A percentile compares a stretch with the other conserved stretches of the same genome.
These are phyloP conservation scores for Aspergillus candidus DNA, from an alignment of 2,329 filamentous ascomycete species.

Conservation along the genomic window DNA sequence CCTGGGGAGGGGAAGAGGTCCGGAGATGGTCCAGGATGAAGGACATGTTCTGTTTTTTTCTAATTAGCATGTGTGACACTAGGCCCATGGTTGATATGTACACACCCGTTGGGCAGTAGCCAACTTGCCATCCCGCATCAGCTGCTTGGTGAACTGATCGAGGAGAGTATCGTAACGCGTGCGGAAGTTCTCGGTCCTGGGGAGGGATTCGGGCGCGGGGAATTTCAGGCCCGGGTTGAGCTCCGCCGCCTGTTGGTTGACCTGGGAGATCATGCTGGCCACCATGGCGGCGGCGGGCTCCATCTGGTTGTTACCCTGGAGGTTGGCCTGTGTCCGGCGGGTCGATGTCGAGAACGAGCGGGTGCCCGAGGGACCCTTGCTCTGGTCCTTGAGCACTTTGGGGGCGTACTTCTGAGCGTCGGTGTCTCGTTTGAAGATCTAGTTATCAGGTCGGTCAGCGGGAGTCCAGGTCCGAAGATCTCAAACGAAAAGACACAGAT, in stretches of 20 bases:
- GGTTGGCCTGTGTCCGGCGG: slow-evolving; percentile 30
- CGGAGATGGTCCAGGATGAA: slow-evolving; percentile 76
- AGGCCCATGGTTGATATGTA: background rate
- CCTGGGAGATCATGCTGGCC: slow-evolving; percentile 32
- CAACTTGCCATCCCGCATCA: slow-evolving; percentile 91
- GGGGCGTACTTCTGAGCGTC: slow-evolving; percentile 58
- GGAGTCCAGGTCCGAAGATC: too few species aligned
- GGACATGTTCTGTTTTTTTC: slow-evolving; percentile 67
- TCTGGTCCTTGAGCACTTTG: slow-evolving; percentile 59
- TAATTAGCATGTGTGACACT: background rate
- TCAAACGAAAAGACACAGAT: too few species aligned
- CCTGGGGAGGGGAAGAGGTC: slow-evolving; percentile 70
- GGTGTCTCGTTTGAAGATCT: slow-evolving; percentile 61
- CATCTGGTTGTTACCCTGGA: slow-evolving; percentile 12
- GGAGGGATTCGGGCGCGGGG: slow-evolving; percentile 62
- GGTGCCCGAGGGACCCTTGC: slow-evolving; percentile 42
- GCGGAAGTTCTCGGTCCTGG: slow-evolving; percentile 60
- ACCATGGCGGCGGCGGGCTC: slow-evolving; percentile 30
- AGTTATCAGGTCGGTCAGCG: background rate
- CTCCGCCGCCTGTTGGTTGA: slow-evolving; percentile 28
- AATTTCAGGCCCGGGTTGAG: slow-evolving; percentile 65
- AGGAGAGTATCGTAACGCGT: slow-evolving; percentile 81
- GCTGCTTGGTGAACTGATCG: slow-evolving; percentile 77
- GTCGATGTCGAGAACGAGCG: slow-evolving; percentile 55
- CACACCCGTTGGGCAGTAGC: slow-evolving; percentile 78